Evolutionary conservation across 495 filamentous ascomycete genomes (phyloP), one percentile per base, ranked within the genome.

Genomic region (Talaromyces trachyspermus): DNA sequence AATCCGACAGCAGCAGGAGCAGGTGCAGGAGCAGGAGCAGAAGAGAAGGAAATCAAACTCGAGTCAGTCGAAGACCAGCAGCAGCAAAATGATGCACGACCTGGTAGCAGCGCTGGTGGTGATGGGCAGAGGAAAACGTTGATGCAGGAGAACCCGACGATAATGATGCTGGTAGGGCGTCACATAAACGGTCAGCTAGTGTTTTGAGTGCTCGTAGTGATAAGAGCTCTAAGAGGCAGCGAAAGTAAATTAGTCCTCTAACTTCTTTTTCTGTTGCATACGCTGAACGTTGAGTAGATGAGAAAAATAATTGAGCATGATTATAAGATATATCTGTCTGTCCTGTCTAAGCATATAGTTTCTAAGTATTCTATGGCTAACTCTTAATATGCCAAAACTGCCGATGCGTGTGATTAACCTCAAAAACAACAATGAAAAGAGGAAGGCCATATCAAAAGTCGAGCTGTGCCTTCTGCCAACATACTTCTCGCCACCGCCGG

Each of bases 131-230:
- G 30, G 50, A 55, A 43, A 19, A 55, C 47, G 43, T 41, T 41
- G n/a, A 55, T 54, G 20, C 57, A 61, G 37, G 54, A 50, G 29
- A 25, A 17, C 29, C 30, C 49, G 53, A 40, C 8, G 54, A 59
- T 37, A 66, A 60, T 19, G 47, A 2, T 49, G 41, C 49, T 49
- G 52, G 52, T 26, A 51, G 27, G 1, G 55, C 51, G 32, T 61
- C 68, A 9, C 79, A 81, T 42, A 90, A 90, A 68, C 70, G 86
- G 35, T 88, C 84, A 50, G 84, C 83, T 7, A 89, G 85, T 61
- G 86, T 86, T 45, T 54, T 89, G 23, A 89, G 84, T 60, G 64
- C 64, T 33, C 59, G 58, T 12, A 88, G 83, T 64, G 80, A 84
- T 43, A 85, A 85, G 70, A 86, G 81, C 50, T 58, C 66, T 0